Evolutionary conservation across 768 basidiomycete genomes (phyloP).

Genomic region (Auricularia auricula-judae): DNA sequence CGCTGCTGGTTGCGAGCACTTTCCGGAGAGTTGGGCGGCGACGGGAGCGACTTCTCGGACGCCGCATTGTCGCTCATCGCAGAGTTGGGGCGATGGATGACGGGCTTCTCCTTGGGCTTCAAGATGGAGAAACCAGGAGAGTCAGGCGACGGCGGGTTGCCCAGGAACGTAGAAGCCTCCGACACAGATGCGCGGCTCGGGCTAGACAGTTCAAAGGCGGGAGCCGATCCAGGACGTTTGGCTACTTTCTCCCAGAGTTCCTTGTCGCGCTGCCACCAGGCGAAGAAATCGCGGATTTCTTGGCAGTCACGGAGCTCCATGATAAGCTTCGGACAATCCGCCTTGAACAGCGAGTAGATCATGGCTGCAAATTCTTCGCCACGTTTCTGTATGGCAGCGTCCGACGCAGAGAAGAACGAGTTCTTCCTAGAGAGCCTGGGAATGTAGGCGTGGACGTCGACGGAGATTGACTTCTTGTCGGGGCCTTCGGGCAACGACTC

Average conservation of each 20-base stretch:
- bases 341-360: slow-evolving; percentile 45
- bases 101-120: background rate
- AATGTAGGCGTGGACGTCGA: slow-evolving; percentile 52
- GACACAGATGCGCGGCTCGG: slow-evolving; percentile 31
- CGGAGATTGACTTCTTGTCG: slow-evolving; percentile 62
- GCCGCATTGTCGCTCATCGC: background rate
- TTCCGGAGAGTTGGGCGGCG: background rate
- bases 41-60: background rate
- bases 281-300: slow-evolving; percentile 66
- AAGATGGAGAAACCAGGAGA: background rate
- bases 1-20: background rate
- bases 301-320: slow-evolving; percentile 50
- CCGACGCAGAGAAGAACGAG: slow-evolving; percentile 60
- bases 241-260: slow-evolving; percentile 41
- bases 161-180: slow-evolving; percentile 17
- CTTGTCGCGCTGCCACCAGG: slow-evolving; percentile 61
- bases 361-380: slow-evolving; percentile 48
- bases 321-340: slow-evolving; percentile 54
- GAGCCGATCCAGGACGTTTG: slow-evolving; percentile 9
- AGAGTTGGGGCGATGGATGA: background rate
- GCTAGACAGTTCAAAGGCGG: slow-evolving; percentile 33
- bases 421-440: slow-evolving; percentile 63
- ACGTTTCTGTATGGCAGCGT: slow-evolving; percentile 53
- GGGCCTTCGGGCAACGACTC: slow-evolving; percentile 79
- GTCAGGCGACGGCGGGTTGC: background rate